Percentiles rank a stretch among this genome's conserved stretches.
These are phyloP conservation scores for Leptographium wingfieldii DNA, from an alignment of 2,329 filamentous ascomycete genomes.

Conservation along the genomic window DNA sequence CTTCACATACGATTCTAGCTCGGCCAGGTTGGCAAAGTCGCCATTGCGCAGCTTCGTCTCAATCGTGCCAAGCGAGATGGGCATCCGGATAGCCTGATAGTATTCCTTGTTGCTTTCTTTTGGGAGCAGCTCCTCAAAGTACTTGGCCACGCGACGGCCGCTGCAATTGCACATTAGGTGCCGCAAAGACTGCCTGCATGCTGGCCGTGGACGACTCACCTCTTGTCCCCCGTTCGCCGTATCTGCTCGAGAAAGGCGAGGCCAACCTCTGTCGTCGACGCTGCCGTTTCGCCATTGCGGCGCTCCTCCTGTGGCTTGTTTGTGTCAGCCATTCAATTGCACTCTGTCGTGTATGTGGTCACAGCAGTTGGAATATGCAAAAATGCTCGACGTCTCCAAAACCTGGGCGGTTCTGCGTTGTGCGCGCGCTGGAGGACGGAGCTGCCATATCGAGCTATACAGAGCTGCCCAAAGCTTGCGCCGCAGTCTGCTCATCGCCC, in stretches of 20 bases:
- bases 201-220: slow-evolving; percentile 36
- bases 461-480: background rate
- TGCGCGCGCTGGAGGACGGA: background rate
- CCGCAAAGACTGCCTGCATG: background rate
- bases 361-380: background rate
- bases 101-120: slow-evolving; percentile 56
- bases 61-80: slow-evolving; percentile 65
- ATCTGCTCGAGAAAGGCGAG: slow-evolving; percentile 63
- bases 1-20: slow-evolving; percentile 75
- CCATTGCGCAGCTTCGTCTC: slow-evolving; percentile 59
- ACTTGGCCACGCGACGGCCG: slow-evolving; percentile 60
- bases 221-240: slow-evolving; percentile 67
- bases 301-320: slow-evolving; percentile 17
- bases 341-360: background rate
- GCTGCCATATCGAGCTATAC: background rate
- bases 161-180: slow-evolving; percentile 22
- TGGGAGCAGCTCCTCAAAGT: slow-evolving; percentile 62
- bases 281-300: slow-evolving; percentile 46
- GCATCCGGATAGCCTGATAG: slow-evolving; percentile 64
- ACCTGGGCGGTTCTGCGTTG: too few relatives aligned
- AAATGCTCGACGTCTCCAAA: background rate
- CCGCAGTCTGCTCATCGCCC: background rate
- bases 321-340: background rate
- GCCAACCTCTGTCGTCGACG: slow-evolving; percentile 60
- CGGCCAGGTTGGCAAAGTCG: slow-evolving; percentile 57